Evolutionary conservation across 352 stramenopile genomes (phyloP).

Genomic region (Aphanomyces euteiches): DNA sequence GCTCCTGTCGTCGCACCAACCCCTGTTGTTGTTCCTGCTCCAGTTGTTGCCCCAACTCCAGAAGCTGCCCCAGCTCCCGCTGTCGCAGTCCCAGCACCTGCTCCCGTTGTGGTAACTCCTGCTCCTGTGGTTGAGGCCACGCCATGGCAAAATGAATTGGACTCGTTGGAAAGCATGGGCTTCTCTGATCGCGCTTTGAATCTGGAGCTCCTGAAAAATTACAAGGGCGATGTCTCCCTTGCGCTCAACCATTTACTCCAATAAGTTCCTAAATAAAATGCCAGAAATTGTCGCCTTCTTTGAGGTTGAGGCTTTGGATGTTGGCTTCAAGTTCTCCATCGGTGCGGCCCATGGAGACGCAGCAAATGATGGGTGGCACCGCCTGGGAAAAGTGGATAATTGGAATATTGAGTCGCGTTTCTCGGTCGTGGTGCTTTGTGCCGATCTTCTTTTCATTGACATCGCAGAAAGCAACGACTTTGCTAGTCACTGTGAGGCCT

Average conservation of each 20-base stretch:
- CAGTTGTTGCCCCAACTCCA: not conserved
- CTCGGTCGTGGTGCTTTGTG: slow-evolving; percentile 17
- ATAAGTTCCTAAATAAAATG: slow-evolving; percentile 30
- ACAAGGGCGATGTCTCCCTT: slow-evolving; percentile 50
- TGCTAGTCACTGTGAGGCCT: not conserved
- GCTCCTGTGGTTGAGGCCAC: not conserved
- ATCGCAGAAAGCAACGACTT: slow-evolving; percentile 27
- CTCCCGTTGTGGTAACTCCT: not conserved
- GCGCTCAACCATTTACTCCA: slow-evolving; percentile 25
- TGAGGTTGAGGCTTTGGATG: slow-evolving; percentile 13
- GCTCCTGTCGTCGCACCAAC: not conserved
- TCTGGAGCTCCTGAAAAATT: slow-evolving; percentile 47
- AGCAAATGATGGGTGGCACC: slow-evolving; percentile 27
- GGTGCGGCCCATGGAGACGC: slow-evolving; percentile 28
- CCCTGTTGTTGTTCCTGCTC: not conserved
- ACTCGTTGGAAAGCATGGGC: slow-evolving; percentile 62
- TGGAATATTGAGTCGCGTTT: slow-evolving; percentile 6
- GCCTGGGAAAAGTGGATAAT: slow-evolving; percentile 28
- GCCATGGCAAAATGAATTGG: slow-evolving; percentile 44
- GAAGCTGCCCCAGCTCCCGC: not conserved
- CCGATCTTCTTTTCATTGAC: slow-evolving; percentile 31
- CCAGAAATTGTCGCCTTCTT: slow-evolving; percentile 27
- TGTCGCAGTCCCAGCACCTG: not conserved
- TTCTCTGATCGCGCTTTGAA: slow-evolving; percentile 59
- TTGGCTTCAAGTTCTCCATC: slow-evolving; percentile 29